Conservation (phyloP, 2,329 filamentous ascomycete species). For the Stagonosporopsis tanaceti region DNA sequence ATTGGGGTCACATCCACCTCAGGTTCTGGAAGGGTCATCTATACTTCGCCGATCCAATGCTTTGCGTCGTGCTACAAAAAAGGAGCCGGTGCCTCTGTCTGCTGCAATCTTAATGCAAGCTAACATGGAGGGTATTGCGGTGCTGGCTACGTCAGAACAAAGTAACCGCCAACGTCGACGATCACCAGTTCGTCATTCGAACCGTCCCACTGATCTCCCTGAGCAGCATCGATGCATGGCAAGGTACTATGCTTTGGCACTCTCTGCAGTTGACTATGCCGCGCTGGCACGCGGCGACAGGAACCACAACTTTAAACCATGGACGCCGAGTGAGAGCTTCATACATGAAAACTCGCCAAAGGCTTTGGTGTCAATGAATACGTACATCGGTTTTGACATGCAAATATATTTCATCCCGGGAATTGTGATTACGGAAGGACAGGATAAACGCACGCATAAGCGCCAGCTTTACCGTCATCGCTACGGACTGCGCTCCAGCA, state of each 20-base stretch:
- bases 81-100: not conserved
- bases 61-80: not conserved
- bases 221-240: not conserved
- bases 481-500: not conserved
- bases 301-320: conserved; percentile 32
- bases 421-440: conserved; percentile 15
- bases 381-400: conserved; percentile 19
- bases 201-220: not conserved
- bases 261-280: conserved; percentile 25
- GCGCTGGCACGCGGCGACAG: conserved; percentile 27
- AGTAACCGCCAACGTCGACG: not conserved
- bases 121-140: not conserved
- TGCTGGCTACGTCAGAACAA: not conserved
- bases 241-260: conserved; percentile 34
- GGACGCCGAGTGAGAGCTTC: conserved; percentile 20
- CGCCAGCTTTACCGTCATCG: conserved; percentile 1
- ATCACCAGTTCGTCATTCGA: not conserved
- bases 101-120: not conserved
- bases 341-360: conserved; percentile 20
- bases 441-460: conserved; percentile 10
- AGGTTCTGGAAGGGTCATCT: not conserved
- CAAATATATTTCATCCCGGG: conserved; percentile 24
- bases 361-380: conserved; percentile 15
- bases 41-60: not conserved
- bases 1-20: too few relatives aligned